Conservation (phyloP, 129 eudicot genomes). For the Sambucus nigra region DNA sequence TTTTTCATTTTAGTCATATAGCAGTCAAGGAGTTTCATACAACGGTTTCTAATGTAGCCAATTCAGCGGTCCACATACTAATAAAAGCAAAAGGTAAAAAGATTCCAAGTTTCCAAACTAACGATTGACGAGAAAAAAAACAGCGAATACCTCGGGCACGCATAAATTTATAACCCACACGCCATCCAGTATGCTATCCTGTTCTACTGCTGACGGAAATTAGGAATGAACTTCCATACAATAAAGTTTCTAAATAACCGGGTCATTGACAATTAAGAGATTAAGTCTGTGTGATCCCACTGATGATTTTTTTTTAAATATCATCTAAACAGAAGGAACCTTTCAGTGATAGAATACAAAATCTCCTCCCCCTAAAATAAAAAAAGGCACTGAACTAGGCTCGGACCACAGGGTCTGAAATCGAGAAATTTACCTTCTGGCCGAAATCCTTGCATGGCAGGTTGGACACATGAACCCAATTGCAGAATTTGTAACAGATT, state of each 20-base stretch:
- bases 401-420: not conserved
- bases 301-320: not conserved
- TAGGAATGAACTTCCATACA: not conserved
- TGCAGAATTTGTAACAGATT: constrained; percentile 41
- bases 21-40: no score
- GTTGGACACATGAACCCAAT: constrained; percentile 60
- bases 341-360: not conserved
- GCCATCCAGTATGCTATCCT: constrained; percentile 1
- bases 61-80: no score
- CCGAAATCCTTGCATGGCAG: constrained; percentile 57
- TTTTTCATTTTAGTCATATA: no score
- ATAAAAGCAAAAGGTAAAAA: no score
- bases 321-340: not conserved
- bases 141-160: not conserved
- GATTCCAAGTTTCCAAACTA: no score
- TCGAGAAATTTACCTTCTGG: not conserved
- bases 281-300: not conserved
- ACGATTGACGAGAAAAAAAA: no score
- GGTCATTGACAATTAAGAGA: not conserved
- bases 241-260: not conserved
- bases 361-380: not conserved
- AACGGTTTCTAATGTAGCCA: no score
- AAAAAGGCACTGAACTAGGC: not conserved
- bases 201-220: no score
- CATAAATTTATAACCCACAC: not conserved